These are phyloP conservation scores for Ceratocystis smalleyi DNA, from an alignment of 2,329 filamentous ascomycete species.

Conservation along the genomic window DNA sequence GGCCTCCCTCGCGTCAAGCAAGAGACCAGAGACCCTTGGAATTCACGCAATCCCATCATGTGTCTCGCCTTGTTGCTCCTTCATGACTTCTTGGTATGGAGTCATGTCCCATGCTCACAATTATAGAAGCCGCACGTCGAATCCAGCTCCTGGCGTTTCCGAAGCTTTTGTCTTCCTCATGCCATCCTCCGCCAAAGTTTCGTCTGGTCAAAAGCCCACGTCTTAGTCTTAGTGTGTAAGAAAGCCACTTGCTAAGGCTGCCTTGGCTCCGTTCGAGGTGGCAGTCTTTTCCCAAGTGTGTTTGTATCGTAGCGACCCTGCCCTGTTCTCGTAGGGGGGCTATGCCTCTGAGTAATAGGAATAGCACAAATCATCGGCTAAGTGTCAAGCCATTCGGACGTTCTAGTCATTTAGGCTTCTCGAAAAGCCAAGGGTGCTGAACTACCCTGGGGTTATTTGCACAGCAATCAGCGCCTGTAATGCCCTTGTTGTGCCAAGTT, in stretches of 20 bases:
- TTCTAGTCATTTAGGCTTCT: no score
- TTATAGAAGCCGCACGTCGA: not conserved
- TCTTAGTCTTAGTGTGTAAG: not conserved
- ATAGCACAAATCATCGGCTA: not conserved
- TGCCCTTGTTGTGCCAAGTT: not conserved
- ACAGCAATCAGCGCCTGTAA: not conserved
- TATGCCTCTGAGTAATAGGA: not conserved
- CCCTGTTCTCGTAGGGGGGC: not conserved
- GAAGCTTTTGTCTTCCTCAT: not conserved
- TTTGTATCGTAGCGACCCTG: not conserved
- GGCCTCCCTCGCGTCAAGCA: not conserved
- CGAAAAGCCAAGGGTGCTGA: no score
- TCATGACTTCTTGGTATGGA: not conserved
- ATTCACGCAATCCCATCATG: conserved; percentile 1
- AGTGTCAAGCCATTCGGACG: not conserved
- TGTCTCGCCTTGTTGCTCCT: conserved; percentile 4
- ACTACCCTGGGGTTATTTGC: no score
- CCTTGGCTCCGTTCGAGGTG: not conserved
- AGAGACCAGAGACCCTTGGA: not conserved
- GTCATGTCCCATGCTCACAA: not conserved
- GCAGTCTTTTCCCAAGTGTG: not conserved
- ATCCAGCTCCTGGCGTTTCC: not conserved
- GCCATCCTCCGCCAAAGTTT: not conserved
- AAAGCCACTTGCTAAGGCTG: not conserved
- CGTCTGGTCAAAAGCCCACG: not conserved